Percentiles rank a stretch among this genome's conserved stretches.
Evolutionary conservation across 306 rosid species (phyloP).

Genomic region (Castanea crenata): DNA sequence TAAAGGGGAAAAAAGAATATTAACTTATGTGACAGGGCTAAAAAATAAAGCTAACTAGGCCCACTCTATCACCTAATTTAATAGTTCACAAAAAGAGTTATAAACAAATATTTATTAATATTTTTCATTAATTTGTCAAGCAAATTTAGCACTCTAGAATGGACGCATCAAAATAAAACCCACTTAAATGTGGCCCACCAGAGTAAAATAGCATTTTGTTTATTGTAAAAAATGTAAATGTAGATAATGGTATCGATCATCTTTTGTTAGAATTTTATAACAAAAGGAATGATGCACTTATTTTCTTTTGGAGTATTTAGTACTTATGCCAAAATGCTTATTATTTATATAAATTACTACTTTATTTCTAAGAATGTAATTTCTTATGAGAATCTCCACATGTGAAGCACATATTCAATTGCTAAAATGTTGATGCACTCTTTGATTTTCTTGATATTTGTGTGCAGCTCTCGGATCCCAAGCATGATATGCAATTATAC

Average conservation of each 20-base stretch:
- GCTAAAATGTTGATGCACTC: not conserved
- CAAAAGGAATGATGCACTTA: not conserved
- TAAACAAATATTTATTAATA: not conserved
- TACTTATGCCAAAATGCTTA: not conserved
- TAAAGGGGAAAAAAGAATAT: not conserved
- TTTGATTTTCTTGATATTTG: slow-evolving; percentile 18
- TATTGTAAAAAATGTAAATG: no score
- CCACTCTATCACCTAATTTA: not conserved
- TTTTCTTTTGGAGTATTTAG: not conserved
- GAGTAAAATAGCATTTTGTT: not conserved
- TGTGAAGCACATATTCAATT: not conserved
- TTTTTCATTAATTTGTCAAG: not conserved
- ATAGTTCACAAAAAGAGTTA: not conserved
- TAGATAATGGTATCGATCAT: no score
- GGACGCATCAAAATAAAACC: not conserved
- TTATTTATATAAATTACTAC: not conserved
- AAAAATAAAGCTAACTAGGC: not conserved
- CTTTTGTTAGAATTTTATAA: not conserved
- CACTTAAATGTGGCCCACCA: not conserved
- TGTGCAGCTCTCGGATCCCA: slow-evolving; percentile 83
- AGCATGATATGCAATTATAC: slow-evolving; percentile 49
- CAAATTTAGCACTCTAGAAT: not conserved
- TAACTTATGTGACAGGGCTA: not conserved
- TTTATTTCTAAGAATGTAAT: not conserved
- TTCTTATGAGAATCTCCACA: not conserved